phyloP scores from a whole-genome alignment of 768 basidiomycete species.

The Tremella yokohamensis region DNA sequence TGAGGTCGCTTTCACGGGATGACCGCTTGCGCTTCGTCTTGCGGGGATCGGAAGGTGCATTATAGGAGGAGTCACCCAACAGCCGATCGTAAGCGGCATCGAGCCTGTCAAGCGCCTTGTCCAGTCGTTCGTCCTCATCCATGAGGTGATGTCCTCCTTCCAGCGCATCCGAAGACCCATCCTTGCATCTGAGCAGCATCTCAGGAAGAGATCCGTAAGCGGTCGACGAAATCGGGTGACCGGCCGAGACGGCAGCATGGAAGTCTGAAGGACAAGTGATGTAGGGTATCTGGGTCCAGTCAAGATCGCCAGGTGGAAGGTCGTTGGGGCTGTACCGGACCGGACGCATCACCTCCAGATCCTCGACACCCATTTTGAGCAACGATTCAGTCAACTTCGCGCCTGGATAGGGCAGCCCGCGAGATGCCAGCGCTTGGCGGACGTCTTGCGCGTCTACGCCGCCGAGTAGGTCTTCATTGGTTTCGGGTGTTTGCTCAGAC shows the following conservation, averaged over 20 bases:
- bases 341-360: not conserved
- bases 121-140: constrained; percentile 16
- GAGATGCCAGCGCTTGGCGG: not conserved
- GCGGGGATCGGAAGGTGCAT: too few relatives aligned
- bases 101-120: constrained; percentile 12
- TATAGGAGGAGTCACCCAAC: not conserved
- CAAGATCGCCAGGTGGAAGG: constrained; percentile 1
- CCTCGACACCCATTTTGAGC: not conserved
- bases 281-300: not conserved
- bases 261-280: not conserved
- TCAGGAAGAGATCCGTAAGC: not conserved
- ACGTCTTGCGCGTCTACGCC: too few relatives aligned
- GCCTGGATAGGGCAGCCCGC: not conserved
- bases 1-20: too few relatives aligned
- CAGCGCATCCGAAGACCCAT: not conserved
- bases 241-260: not conserved
- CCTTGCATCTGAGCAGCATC: not conserved
- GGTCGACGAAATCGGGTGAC: not conserved
- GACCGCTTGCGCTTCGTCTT: too few relatives aligned
- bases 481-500: too few relatives aligned
- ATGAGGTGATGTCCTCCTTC: not conserved
- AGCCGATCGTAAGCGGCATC: constrained; percentile 18
- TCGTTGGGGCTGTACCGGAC: not conserved
- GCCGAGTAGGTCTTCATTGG: too few relatives aligned
- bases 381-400: not conserved